Evolutionary conservation across 345 rosid genomes (phyloP).

Genomic region (Reutealis trisperma): DNA sequence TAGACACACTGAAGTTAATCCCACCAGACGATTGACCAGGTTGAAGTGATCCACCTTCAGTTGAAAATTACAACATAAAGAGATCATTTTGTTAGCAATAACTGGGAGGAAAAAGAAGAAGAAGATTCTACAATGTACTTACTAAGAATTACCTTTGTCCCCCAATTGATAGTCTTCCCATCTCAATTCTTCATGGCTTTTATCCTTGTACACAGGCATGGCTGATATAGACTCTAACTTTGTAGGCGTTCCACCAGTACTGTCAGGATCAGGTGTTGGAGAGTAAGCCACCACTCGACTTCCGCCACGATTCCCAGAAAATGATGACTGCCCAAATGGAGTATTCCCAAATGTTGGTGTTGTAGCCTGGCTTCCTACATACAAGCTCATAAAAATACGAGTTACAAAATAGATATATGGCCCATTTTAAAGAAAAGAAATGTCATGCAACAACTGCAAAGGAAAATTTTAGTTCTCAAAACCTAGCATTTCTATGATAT

Average conservation of each 20-base stretch:
- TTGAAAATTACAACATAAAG: slow-evolving; percentile 9
- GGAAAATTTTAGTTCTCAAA: background rate
- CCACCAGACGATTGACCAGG: slow-evolving; percentile 62
- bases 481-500: background rate
- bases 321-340: slow-evolving; percentile 66
- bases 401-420: background rate
- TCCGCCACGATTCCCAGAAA: slow-evolving; percentile 80
- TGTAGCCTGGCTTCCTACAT: slow-evolving; percentile 63
- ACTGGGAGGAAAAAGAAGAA: slow-evolving; percentile 5
- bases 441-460: background rate
- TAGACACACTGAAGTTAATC: slow-evolving; percentile 50
- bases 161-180: slow-evolving; percentile 97
- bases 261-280: slow-evolving; percentile 65
- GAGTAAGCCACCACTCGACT: slow-evolving; percentile 71
- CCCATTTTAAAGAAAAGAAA: background rate
- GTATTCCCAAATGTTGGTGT: slow-evolving; percentile 67
- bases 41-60: slow-evolving; percentile 75
- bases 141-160: slow-evolving; percentile 70
- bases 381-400: background rate
- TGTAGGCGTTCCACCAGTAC: slow-evolving; percentile 56
- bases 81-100: background rate
- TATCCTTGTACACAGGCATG: slow-evolving; percentile 69
- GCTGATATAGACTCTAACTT: slow-evolving; percentile 88
- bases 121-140: background rate
- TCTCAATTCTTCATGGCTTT: slow-evolving; percentile 87